phyloP scores from a whole-genome alignment of 2,329 filamentous ascomycete species.

The Alternaria angustiovoidea region DNA sequence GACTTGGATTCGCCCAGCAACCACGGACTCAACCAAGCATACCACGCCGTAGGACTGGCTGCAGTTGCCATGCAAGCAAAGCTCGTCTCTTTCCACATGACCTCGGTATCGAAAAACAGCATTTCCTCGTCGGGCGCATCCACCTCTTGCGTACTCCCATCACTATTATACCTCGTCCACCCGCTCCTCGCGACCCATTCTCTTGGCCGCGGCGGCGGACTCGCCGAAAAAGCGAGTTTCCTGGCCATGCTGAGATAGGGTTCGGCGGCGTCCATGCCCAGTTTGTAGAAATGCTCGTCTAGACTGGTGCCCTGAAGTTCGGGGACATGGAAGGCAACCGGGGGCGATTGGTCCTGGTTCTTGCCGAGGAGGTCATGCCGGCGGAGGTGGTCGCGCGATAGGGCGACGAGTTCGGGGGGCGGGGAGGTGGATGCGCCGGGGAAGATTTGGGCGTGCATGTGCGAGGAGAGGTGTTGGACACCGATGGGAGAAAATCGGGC shows the following conservation, averaged over 20 bases:
- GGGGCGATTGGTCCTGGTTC: conserved; percentile 75
- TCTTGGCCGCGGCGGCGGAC: conserved; percentile 67
- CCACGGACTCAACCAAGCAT: conserved; percentile 97
- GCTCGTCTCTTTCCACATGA: conserved; percentile 91
- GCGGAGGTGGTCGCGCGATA: conserved; percentile 82
- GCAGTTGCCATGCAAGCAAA: conserved; percentile 98
- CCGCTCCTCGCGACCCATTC: conserved; percentile 83
- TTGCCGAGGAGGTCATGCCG: conserved; percentile 91
- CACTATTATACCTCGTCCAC: conserved; percentile 89
- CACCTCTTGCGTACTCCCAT: conserved; percentile 76
- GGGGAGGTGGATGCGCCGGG: conserved; percentile 62
- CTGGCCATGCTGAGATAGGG: conserved; percentile 81
- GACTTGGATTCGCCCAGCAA: conserved; percentile 86
- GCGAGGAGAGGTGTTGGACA: conserved; percentile 88
- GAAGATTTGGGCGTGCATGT: conserved; percentile 87
- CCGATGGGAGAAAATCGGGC: conserved; percentile 90
- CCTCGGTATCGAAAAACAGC: conserved; percentile 94
- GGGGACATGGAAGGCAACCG: conserved; percentile 88
- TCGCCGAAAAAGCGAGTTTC: conserved; percentile 68
- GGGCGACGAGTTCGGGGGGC: conserved; percentile 75
- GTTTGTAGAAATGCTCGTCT: conserved; percentile 91
- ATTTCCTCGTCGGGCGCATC: conserved; percentile 80
- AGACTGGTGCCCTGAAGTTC: conserved; percentile 78
- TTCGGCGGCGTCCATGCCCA: conserved; percentile 86
- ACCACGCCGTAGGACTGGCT: conserved; percentile 89